A percentile compares a stretch with the other conserved stretches of the same genome.
These are phyloP conservation scores for Cylindricascospora bacillispora DNA, from an alignment of 1,139 yeast species.

Conservation along the genomic window DNA sequence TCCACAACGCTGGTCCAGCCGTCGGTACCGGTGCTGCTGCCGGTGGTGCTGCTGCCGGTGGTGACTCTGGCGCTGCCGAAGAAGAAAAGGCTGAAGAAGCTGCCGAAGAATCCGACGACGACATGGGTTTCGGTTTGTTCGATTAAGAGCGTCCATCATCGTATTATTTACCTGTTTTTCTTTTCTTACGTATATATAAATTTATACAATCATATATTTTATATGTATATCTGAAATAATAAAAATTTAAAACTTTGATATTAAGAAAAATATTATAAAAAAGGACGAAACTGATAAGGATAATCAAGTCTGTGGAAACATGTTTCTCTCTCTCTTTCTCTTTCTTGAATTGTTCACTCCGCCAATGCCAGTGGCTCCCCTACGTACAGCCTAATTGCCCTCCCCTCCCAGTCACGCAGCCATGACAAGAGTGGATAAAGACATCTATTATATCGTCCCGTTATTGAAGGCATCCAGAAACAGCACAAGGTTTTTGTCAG, in stretches of 20 bases:
- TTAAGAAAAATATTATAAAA: too few species aligned
- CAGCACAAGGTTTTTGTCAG: too few species aligned
- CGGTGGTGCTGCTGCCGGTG: conserved; percentile 47
- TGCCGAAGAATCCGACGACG: conserved; percentile 61
- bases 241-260: too few species aligned
- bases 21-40: conserved; percentile 46
- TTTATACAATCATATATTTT: background rate
- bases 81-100: conserved; percentile 33
- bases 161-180: background rate
- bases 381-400: too few species aligned
- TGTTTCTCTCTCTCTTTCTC: background rate
- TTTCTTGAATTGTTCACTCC: too few species aligned
- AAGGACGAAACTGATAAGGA: background rate
- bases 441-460: too few species aligned
- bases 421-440: too few species aligned
- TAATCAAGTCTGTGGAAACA: background rate
- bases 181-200: background rate
- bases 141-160: conserved; percentile 31
- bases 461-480: too few species aligned
- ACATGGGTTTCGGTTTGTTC: conserved; percentile 71
- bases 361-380: background rate
- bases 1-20: conserved; percentile 60
- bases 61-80: conserved; percentile 51
- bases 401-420: too few species aligned
- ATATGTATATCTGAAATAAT: too few species aligned